Base-by-base conservation (phyloP, 2,329 filamentous ascomycete species). In the Gliomastix tumulicola region DNA sequence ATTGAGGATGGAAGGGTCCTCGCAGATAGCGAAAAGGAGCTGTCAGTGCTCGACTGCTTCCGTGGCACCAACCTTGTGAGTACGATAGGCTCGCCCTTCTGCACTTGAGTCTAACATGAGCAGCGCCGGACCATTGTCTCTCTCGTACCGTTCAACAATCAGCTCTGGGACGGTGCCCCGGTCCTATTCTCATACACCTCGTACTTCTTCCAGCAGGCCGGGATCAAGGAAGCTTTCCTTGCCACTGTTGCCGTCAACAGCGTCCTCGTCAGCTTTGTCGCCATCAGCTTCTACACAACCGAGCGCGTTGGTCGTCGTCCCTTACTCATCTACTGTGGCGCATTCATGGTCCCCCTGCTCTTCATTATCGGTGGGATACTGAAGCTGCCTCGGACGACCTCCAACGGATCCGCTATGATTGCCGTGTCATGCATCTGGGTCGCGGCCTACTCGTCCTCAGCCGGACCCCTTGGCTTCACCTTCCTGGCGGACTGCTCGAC, bases 251-350 rank as follows among this genome's bases (percentile, higher is more conserved):
- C 69, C 17, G 39, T 67, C 2, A 67, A 66, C 3, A 59, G 71
- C 36, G 44, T 66, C 13, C 66, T 65, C 5, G 42, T 72, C 4
- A 19, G 66, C 5, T 58, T 62, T 20, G 79, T 66, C 20, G 92
- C 92, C 11, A 69, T 76, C 37, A 71, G 69, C 47, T 82, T 82
- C 53, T 82, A 76, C 52, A 77, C 76, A 13, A 82, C 82, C 49
- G 78, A 82, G 57, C 68, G 78, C 7, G 48, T 68, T 18, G 65
- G 60, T 2, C 54, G 67, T 4, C 53, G 68, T n/a, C 48, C 41
- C 4, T 53, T 71, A 6, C 54, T 60, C 12, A 18, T 66, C 4
- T 34, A 35, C 2, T 62, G 60, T 1, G 43, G 68, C 6, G 35
- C 38, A 0, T 39, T 57, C 10, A 44, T 58, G 3, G 46, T 55